Evolutionary conservation across 257 asterid species (phyloP).

Genomic region (Fraxinus cuspidata): DNA sequence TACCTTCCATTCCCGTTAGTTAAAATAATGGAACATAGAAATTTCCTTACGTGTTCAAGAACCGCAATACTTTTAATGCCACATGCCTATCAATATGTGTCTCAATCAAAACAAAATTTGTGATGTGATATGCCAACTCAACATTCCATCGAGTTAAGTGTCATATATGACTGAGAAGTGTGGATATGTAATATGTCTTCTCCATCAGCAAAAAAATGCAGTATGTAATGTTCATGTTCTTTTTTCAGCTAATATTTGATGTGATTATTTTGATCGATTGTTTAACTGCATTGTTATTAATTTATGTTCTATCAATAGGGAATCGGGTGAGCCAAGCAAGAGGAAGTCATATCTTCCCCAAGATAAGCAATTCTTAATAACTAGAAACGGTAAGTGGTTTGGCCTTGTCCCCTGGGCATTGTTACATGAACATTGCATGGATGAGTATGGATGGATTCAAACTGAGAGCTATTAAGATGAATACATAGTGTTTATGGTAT

Average conservation of each 20-base stretch:
- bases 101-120: no score
- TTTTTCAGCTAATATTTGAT: conserved; percentile 17
- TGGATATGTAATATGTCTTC: neutral
- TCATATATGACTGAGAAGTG: conserved; percentile 8
- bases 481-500: neutral
- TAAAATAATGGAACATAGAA: no score
- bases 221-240: neutral
- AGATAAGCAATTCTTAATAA: conserved; percentile 86
- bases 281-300: conserved; percentile 17
- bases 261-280: conserved; percentile 5
- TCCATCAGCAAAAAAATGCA: conserved; percentile 2
- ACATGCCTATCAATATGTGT: no score
- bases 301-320: conserved; percentile 53
- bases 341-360: conserved; percentile 91
- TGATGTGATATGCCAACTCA: no score
- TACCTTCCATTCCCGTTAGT: no score
- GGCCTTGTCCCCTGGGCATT: conserved; percentile 13
- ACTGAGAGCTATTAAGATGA: neutral
- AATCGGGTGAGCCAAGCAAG: conserved; percentile 94
- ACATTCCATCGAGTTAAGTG: no score
- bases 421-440: neutral
- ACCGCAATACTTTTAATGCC: no score
- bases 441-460: neutral
- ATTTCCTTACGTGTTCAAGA: no score
- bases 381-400: conserved; percentile 76